Evolutionary conservation across 495 filamentous ascomycete genomes (phyloP).

Genomic region (Haplographium delicatum): DNA sequence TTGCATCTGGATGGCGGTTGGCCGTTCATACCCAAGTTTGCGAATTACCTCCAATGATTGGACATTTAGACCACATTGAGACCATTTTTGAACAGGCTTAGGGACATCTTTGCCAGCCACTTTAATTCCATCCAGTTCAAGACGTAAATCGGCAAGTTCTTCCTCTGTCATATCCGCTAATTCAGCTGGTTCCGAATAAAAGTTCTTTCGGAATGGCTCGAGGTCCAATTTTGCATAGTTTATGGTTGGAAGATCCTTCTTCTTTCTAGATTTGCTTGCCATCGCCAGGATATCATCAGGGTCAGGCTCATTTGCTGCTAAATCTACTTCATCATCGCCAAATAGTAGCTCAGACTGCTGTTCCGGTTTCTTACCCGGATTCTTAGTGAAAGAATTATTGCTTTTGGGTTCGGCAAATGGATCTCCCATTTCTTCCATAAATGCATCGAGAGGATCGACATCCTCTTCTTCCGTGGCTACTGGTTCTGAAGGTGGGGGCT

Average conservation of each 20-base stretch:
- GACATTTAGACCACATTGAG: slow-evolving; percentile 83
- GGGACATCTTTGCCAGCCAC: slow-evolving; percentile 79
- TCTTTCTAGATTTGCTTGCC: slow-evolving; percentile 83
- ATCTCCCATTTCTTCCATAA: slow-evolving; percentile 78
- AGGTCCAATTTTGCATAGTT: slow-evolving; percentile 83
- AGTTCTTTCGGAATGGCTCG: slow-evolving; percentile 82
- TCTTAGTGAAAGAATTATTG: slow-evolving; percentile 20
- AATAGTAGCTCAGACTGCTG: slow-evolving; percentile 81
- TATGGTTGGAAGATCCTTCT: slow-evolving; percentile 85
- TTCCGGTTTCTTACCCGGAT: slow-evolving; percentile 24
- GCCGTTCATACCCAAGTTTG: slow-evolving; percentile 76
- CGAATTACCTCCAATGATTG: slow-evolving; percentile 87
- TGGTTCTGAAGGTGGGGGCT: slow-evolving; percentile 15
- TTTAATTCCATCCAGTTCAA: slow-evolving; percentile 94
- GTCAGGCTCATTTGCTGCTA: slow-evolving; percentile 66
- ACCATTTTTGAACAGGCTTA: slow-evolving; percentile 93
- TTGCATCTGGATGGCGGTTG: slow-evolving; percentile 92
- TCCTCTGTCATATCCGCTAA: slow-evolving; percentile 79
- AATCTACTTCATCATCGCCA: slow-evolving; percentile 74
- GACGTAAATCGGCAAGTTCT: slow-evolving; percentile 72
- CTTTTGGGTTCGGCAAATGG: slow-evolving; percentile 35
- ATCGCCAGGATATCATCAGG: slow-evolving; percentile 83
- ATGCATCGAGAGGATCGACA: slow-evolving; percentile 89
- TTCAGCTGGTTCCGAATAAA: slow-evolving; percentile 88
- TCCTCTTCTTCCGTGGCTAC: slow-evolving; percentile 53